phyloP scores from a whole-genome alignment of 305 asterid genomes.

The Nicotiana rustica region DNA sequence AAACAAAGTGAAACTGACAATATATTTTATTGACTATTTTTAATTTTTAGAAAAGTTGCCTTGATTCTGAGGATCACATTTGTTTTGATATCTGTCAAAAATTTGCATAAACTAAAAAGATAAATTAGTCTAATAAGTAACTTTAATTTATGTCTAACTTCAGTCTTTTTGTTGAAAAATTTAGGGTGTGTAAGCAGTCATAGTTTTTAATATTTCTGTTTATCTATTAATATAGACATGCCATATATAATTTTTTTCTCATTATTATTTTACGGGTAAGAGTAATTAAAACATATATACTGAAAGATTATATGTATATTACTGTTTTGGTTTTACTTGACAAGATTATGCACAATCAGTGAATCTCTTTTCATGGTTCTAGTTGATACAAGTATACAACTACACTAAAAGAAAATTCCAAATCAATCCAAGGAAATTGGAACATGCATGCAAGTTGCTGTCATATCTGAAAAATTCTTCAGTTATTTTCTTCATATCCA shows the following conservation, averaged over 20 bases:
- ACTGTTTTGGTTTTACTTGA: background rate
- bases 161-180: background rate
- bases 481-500: background rate
- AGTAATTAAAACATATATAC: background rate
- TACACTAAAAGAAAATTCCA: background rate
- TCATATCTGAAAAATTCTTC: background rate
- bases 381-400: background rate
- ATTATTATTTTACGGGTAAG: background rate
- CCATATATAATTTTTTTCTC: background rate
- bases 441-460: slow-evolving; percentile 18
- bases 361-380: slow-evolving; percentile 15
- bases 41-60: background rate
- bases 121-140: background rate
- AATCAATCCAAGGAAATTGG: slow-evolving; percentile 22
- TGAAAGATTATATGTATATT: background rate
- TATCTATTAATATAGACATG: background rate
- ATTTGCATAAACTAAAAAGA: background rate
- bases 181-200: background rate
- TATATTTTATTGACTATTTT: background rate
- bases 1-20: background rate
- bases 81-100: background rate
- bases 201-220: no score
- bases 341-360: background rate
- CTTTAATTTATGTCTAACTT: background rate
- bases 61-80: background rate